phyloP scores from a whole-genome alignment of 2,329 filamentous ascomycete species.

The Aspergillus arachidicola region DNA sequence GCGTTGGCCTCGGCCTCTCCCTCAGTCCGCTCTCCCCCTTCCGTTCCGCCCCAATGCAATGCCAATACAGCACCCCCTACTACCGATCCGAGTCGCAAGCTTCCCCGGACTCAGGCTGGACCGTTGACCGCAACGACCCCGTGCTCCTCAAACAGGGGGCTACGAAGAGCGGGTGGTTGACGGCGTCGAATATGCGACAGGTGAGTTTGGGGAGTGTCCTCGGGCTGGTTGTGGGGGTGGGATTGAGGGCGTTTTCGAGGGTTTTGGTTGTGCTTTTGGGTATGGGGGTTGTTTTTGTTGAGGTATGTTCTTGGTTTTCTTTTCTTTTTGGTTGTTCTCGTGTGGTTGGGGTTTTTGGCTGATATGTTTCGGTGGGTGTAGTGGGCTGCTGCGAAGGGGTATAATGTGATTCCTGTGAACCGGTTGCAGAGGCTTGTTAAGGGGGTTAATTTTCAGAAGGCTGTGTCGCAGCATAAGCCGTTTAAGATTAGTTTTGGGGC shows the following conservation, averaged over 20 bases:
- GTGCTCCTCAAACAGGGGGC: slow-evolving; percentile 29
- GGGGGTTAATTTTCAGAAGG: slow-evolving; percentile 41
- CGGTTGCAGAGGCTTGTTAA: slow-evolving; percentile 46
- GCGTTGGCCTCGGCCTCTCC: slow-evolving; percentile 38
- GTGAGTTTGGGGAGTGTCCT: slow-evolving; percentile 50
- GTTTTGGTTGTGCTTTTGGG: slow-evolving; percentile 48
- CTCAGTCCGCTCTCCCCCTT: slow-evolving; percentile 39
- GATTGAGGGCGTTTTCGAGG: slow-evolving; percentile 48
- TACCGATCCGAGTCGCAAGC: slow-evolving; percentile 21
- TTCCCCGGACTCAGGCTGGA: slow-evolving; percentile 29
- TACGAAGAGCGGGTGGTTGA: slow-evolving; percentile 30
- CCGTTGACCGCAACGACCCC: slow-evolving; percentile 27
- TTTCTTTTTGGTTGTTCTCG: neutral
- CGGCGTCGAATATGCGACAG: slow-evolving; percentile 43
- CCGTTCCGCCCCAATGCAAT: slow-evolving; percentile 38
- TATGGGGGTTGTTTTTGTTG: slow-evolving; percentile 46
- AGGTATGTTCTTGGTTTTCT: slow-evolving; percentile 35
- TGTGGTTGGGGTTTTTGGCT: neutral
- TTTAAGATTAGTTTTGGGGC: slow-evolving; percentile 52
- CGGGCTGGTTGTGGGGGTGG: slow-evolving; percentile 46
- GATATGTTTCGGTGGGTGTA: slow-evolving; percentile 17
- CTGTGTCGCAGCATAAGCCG: slow-evolving; percentile 42
- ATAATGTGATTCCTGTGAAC: slow-evolving; percentile 46
- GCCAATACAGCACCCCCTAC: slow-evolving; percentile 37
- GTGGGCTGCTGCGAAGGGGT: slow-evolving; percentile 51